Conservation (phyloP, 2,329 filamentous ascomycete genomes). For the Epichloe brachyelytri region DNA sequence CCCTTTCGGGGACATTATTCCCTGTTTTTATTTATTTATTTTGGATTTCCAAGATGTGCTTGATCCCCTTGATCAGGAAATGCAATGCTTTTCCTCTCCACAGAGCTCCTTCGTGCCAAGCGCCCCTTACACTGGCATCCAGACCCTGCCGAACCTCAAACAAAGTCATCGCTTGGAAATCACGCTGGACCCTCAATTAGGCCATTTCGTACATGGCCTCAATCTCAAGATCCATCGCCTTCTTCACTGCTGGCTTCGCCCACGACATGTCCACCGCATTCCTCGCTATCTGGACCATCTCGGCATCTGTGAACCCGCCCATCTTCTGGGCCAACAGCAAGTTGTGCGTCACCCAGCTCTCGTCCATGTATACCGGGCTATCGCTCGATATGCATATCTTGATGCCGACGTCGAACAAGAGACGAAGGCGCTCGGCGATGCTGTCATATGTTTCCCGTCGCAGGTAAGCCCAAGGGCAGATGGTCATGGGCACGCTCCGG, state of each 20-base stretch:
- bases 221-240: neutral
- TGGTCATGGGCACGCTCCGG: conserved; percentile 46
- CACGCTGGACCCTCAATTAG: neutral
- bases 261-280: conserved; percentile 34
- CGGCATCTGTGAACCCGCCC: conserved; percentile 24
- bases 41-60: too few species aligned
- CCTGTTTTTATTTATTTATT: too few species aligned
- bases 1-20: too few species aligned
- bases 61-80: too few species aligned
- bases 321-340: conserved; percentile 29
- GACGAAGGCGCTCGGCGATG: conserved; percentile 36
- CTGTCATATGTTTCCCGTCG: conserved; percentile 16
- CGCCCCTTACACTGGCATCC: too few species aligned
- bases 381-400: conserved; percentile 60
- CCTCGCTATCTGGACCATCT: conserved; percentile 28
- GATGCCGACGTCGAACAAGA: conserved; percentile 48
- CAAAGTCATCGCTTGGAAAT: neutral
- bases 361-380: conserved; percentile 52
- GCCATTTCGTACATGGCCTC: neutral
- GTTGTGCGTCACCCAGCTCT: conserved; percentile 36
- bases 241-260: conserved; percentile 27
- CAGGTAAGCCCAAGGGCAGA: conserved; percentile 41
- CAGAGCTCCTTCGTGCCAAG: too few species aligned
- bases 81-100: too few species aligned
- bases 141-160: too few species aligned